phyloP scores from a whole-genome alignment of 83 land plant species.

The Picea abies region DNA sequence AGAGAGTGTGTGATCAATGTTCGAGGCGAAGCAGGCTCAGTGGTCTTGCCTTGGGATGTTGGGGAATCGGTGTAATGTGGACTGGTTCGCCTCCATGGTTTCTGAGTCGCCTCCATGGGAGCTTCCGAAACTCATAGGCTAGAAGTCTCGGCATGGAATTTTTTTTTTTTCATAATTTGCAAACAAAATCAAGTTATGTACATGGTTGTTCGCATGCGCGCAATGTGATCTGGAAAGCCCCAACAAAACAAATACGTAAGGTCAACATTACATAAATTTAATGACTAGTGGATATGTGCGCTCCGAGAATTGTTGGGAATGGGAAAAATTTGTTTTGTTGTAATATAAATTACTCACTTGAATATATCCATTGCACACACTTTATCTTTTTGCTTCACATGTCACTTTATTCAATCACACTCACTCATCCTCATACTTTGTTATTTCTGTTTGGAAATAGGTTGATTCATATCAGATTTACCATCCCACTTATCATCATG shows the following conservation, averaged over 20 bases:
- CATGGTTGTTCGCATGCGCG: slow-evolving; percentile 8
- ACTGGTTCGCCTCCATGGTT: too few species aligned
- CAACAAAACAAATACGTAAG: neutral
- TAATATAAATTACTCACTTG: neutral
- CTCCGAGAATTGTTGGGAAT: neutral
- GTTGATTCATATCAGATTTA: too few species aligned
- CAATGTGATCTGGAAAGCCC: neutral
- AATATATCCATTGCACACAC: neutral
- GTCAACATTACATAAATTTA: neutral
- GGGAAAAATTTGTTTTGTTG: neutral
- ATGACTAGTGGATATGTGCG: neutral
- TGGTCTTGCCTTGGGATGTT: too few species aligned
- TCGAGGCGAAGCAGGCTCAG: too few species aligned
- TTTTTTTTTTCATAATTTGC: neutral
- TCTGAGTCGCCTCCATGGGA: too few species aligned
- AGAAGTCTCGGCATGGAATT: neutral
- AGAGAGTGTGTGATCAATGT: too few species aligned
- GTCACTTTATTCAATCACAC: slow-evolving; percentile 2
- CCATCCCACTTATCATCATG: too few species aligned
- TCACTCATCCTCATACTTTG: too few species aligned
- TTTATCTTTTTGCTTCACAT: slow-evolving; percentile 13
- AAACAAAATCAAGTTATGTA: neutral
- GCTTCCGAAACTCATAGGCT: too few species aligned
- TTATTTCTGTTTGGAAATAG: too few species aligned
- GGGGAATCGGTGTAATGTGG: too few species aligned